These are phyloP conservation scores for Phytophthora cactorum DNA, from an alignment of 352 stramenopile species.

Conservation along the genomic window DNA sequence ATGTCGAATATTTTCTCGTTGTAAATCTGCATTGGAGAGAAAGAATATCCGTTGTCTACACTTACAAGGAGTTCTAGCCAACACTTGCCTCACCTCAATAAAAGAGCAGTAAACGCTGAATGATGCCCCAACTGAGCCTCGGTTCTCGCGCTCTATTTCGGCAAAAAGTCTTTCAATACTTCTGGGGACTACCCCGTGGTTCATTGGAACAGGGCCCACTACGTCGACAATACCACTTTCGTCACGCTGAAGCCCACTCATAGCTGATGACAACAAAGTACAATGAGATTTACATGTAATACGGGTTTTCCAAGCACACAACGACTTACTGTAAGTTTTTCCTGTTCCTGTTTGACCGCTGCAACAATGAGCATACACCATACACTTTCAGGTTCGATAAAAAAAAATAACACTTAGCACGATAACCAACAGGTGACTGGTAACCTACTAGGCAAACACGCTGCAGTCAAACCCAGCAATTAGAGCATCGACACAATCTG, in stretches of 20 bases:
- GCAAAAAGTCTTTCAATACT: constrained; percentile 63
- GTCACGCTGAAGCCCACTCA: constrained; percentile 56
- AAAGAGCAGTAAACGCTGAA: constrained; percentile 74
- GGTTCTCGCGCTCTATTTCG: constrained; percentile 38
- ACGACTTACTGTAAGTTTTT: constrained; percentile 64
- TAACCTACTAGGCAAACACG: constrained; percentile 71
- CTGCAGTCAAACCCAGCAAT: constrained; percentile 75
- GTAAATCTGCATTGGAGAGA: constrained; percentile 54
- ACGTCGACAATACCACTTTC: constrained; percentile 11
- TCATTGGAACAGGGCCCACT: constrained; percentile 28
- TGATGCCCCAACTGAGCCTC: constrained; percentile 17
- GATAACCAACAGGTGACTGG: neutral
- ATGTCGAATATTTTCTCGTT: constrained; percentile 86
- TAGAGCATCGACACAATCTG: constrained; percentile 67
- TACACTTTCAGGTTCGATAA: constrained; percentile 3
- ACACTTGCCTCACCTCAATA: constrained; percentile 47
- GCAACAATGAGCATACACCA: constrained; percentile 5
- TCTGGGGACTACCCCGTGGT: constrained; percentile 63
- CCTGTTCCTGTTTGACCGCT: constrained; percentile 75
- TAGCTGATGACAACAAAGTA: constrained; percentile 38
- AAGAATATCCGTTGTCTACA: neutral
- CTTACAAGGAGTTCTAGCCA: neutral
- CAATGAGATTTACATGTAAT: neutral
- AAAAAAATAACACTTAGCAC: neutral
- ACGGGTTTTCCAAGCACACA: neutral